These are phyloP conservation scores for Deinandra increscens DNA, from an alignment of 129 eudicot genomes.

Conservation along the genomic window DNA sequence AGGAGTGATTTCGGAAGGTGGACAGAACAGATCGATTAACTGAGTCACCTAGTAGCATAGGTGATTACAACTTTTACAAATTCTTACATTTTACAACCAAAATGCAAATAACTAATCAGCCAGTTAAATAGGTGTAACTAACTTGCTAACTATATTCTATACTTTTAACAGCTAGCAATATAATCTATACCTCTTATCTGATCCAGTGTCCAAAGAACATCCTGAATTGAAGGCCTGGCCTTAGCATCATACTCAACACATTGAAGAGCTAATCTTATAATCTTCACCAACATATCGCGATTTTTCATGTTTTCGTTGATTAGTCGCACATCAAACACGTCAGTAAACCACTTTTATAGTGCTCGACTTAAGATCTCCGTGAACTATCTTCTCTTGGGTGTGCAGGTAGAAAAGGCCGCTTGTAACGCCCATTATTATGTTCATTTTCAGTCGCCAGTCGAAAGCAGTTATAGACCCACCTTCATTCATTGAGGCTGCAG, in stretches of 20 bases:
- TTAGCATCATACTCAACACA: constrained; percentile 64
- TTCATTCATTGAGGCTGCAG: constrained; percentile 39
- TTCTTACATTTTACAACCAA: background rate
- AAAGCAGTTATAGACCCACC: constrained; percentile 36
- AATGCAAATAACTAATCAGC: background rate
- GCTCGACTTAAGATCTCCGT: constrained; percentile 61
- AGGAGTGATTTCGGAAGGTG: too few species aligned
- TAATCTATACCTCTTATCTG: constrained; percentile 13
- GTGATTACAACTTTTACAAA: too few species aligned
- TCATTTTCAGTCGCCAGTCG: constrained; percentile 47
- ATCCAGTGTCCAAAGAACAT: constrained; percentile 34
- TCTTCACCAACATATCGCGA: constrained; percentile 47
- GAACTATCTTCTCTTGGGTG: constrained; percentile 44
- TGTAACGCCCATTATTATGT: constrained; percentile 47
- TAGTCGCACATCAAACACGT: constrained; percentile 48
- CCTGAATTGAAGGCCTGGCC: constrained; percentile 51
- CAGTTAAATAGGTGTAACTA: background rate
- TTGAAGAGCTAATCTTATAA: constrained; percentile 51
- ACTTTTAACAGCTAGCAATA: background rate
- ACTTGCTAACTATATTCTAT: background rate
- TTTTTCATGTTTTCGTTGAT: constrained; percentile 45
- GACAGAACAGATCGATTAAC: too few species aligned
- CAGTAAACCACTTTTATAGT: constrained; percentile 57
- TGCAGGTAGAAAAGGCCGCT: constrained; percentile 62
- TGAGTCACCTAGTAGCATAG: too few species aligned